phyloP scores from a whole-genome alignment of 495 filamentous ascomycete genomes.

The Usnea hakonensis region DNA sequence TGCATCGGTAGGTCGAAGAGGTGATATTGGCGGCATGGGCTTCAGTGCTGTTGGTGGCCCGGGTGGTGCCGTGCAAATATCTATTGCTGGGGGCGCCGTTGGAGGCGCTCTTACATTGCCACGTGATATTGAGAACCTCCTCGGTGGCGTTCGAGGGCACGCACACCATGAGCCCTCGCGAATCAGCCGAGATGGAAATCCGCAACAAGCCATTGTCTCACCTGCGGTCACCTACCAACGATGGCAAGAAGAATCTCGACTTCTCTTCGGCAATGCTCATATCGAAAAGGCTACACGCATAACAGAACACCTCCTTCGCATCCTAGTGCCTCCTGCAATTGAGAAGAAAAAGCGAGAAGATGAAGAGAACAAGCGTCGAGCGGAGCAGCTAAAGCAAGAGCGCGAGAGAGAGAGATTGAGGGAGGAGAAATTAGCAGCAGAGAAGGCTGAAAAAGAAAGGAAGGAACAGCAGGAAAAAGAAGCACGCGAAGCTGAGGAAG shows the following conservation, averaged over 20 bases:
- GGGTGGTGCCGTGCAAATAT: constrained; percentile 47
- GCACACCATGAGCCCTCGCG: constrained; percentile 36
- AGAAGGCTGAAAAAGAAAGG: constrained; percentile 50
- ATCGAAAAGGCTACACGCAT: constrained; percentile 66
- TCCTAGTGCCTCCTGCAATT: constrained; percentile 78
- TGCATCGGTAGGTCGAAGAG: constrained; percentile 46
- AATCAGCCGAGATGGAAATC: constrained; percentile 49
- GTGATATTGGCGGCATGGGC: constrained; percentile 43
- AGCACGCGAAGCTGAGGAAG: constrained; percentile 38
- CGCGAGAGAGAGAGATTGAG: constrained; percentile 53
- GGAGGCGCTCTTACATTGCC: constrained; percentile 30
- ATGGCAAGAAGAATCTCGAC: constrained; percentile 86
- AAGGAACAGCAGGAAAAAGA: constrained; percentile 35
- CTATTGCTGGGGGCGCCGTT: constrained; percentile 21
- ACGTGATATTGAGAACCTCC: constrained; percentile 51
- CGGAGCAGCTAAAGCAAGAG: constrained; percentile 36
- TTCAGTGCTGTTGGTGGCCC: constrained; percentile 11
- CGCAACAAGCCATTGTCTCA: constrained; percentile 62
- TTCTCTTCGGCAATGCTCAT: constrained; percentile 60
- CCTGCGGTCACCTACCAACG: constrained; percentile 60
- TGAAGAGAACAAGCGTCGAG: constrained; percentile 30
- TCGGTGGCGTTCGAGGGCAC: constrained; percentile 41
- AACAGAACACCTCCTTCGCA: constrained; percentile 59
- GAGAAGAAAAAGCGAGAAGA: constrained; percentile 56
- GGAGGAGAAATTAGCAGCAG: constrained; percentile 57